Evolutionary conservation across 1,284 basidiomycete genomes (phyloP), one percentile per base, ranked within the genome.

Genomic region (Polyporus tsugae): DNA sequence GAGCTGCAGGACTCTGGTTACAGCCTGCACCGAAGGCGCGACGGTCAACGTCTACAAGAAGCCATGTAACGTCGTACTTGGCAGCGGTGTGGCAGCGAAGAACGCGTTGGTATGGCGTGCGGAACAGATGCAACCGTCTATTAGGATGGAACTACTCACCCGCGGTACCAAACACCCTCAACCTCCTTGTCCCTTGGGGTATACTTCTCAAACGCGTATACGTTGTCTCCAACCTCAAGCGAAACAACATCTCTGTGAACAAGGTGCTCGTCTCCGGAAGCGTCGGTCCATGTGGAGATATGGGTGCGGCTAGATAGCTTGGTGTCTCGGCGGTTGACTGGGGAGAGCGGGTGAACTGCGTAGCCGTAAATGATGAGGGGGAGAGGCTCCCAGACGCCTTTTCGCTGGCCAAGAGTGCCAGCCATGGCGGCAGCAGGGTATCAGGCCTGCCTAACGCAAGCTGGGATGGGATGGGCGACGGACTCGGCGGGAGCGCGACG

Each of bases 141-240:
- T 52, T 49, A 42, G 46, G 41, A 53, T 25, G n/a, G 25, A 63
- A 46, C 29, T 65, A 87, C 92, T 80, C 77, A 95, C 95, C 95
- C 95, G 85, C 95, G 85, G 79, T 95, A 96, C 95, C 95, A 97
- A 10, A 91, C 80, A 33, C 90, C 90, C 65, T 95, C 92, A 17
- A 88, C 88, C 73, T 92, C 91, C 76, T 91, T 92, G 70, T 85
- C 87, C 68, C 82, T 84, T 35, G 91, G 91, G 0, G 86, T 90
- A 79, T 95, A 96, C 78, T 91, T 91, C 82, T 98, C 96, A 76
- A 98, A 97, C 33, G 96, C 95, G 82, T 98, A 98, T 46, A 99
- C 91, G 79, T 98, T 97, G 79, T 98, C 97, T 62, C 97, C 97
- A 29, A 98, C 91, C 72, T 95, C 93, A 62, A 95, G 84, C 19